Percentiles rank a stretch among this genome's conserved stretches.
These are phyloP conservation scores for Suillus sp. DNA, from an alignment of 768 basidiomycete genomes.

Conservation along the genomic window DNA sequence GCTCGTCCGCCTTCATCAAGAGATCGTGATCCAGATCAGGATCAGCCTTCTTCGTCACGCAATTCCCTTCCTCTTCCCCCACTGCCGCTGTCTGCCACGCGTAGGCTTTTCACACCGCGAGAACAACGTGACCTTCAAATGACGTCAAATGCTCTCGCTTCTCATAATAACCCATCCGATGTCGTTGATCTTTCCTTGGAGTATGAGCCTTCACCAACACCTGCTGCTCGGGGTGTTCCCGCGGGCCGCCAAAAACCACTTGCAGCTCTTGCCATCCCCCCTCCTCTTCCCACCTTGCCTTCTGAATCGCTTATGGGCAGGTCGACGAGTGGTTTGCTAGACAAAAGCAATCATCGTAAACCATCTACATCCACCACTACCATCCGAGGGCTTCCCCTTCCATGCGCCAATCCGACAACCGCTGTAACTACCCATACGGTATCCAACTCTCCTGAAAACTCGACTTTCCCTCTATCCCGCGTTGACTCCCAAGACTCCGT, in stretches of 20 bases:
- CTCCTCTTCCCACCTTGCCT: constrained; percentile 59
- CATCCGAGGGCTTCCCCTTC: constrained; percentile 47
- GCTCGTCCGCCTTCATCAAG: constrained; percentile 29
- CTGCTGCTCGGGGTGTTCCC: constrained; percentile 36
- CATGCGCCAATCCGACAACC: constrained; percentile 65
- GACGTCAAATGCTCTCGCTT: constrained; percentile 12
- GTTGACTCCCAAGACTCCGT: constrained; percentile 50
- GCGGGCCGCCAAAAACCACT: constrained; percentile 48
- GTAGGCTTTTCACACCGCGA: constrained; percentile 59
- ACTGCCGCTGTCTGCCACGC: constrained; percentile 37
- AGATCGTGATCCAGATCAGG: constrained; percentile 30
- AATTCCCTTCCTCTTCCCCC: constrained; percentile 21
- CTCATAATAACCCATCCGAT: constrained; percentile 26
- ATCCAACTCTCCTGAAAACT: constrained; percentile 44
- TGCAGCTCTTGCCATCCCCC: constrained; percentile 55
- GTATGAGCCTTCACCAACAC: constrained; percentile 51
- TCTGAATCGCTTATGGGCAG: constrained; percentile 50
- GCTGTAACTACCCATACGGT: constrained; percentile 68
- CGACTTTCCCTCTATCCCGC: constrained; percentile 39
- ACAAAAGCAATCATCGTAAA: constrained; percentile 40
- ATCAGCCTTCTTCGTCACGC: constrained; percentile 28
- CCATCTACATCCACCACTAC: constrained; percentile 49
- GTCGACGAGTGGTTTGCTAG: constrained; percentile 22
- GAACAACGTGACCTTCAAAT: constrained; percentile 52
- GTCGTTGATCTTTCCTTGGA: constrained; percentile 35